Evolutionary conservation across 441 rosid species (phyloP), one percentile per base, ranked within the genome.

Genomic region (Arabidopsis lyrata): DNA sequence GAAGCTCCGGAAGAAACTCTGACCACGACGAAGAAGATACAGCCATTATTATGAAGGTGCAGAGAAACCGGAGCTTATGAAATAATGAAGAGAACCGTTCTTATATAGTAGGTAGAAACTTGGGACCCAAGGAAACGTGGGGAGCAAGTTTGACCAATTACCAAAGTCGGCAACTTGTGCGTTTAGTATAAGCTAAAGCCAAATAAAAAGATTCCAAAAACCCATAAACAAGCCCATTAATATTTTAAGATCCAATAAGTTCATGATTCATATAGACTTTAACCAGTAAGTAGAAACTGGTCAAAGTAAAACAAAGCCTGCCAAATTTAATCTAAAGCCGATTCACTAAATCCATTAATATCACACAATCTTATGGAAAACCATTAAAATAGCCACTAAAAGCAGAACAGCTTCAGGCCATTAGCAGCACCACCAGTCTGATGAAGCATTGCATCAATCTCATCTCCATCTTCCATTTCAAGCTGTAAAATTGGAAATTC

Each of bases 381-480:
- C 47, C 56, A 75, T 61, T 13, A 48, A 39, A 24, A 64, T 11
- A 8, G 4, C 54, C 5, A 27, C 62, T 77, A 59, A 39, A 60
- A 44, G 65, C 60, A 74, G 68, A 65, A 41, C 41, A 50, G 54
- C 8, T 11, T 45, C 67, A 39, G 15, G 32, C 41, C 61, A 32
- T 2, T 39, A 27, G 70, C 60, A 47, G 36, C 74, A 12, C 97
- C 97, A 0, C 95, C 97, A 0, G 97, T 91, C 72, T 91, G 95
- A 81, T 91, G 97, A 68, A 91, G 77, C 97, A 91, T 91, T 0
- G 97, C 97, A 29, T 92, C 97, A 12, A 92, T 92, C 85, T 92
- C 97, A 67, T 92, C 97, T 14, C 97, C 97, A 57, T 92, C 97
- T 78, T 92, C 96, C 97, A 92, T 92, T 29, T 90, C 97, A 48